Base-by-base conservation (phyloP, 805 yeast species). In the Candida vaughaniae region DNA sequence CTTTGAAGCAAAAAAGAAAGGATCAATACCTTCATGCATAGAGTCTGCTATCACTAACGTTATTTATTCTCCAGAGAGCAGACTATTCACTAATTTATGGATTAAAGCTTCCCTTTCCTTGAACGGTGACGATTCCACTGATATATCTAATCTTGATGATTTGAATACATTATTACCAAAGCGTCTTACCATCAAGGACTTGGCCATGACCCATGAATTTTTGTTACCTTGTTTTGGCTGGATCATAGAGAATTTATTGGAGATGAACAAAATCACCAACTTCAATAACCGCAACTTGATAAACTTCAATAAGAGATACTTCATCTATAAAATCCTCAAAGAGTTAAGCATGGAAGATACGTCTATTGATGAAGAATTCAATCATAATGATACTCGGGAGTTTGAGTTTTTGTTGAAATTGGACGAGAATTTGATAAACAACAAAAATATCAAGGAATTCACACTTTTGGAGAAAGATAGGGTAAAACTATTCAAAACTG, bases 151-250 rank as follows among this genome's bases (percentile, higher is more conserved):
- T 1, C 58, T 43, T 46, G 67, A 64, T 29, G 59, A 56, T 37
- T 35, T 68, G 16, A 43, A 51, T 31, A 47, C 46, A 33, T 49
- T 69, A 18, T 49, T 69, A 31, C 74, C 73, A 0, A 38, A 36
- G 2, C 39, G 47, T 11, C 36, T 69, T 12, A 47, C 47, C 3
- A 36, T 46, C 4, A 33, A 47, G 2, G 70, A 64, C 31, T 54
- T 67, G 31, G 52, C 48, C 26, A 54, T 58, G 19, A 59, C 58
- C 43, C 44, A 57, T 40, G 69, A 71, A 36, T 71, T 80, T 0
- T 62, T 86, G 33, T 77, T 88, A 5, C 93, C 95, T 2, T 90
- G 96, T 52, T 77, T 88, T 41, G 97, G 97, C 8, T 91, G 98
- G 98, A 69, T 88, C 34, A 67, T 84, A 16, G 91, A 85, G 49